These are phyloP conservation scores for Straminergon stramineum DNA, from an alignment of 225 moss, liverwort and hornwort species.

Conservation along the genomic window DNA sequence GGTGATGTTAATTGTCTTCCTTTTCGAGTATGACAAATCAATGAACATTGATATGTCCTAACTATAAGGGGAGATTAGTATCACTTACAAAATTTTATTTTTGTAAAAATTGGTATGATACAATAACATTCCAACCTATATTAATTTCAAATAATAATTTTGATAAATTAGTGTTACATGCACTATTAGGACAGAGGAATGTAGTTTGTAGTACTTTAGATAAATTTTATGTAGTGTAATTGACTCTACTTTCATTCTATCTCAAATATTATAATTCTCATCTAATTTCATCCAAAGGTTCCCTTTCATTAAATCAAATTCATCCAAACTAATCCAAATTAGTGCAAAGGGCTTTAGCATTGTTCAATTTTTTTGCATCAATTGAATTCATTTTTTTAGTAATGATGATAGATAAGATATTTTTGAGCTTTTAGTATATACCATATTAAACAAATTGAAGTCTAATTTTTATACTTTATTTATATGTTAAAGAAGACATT, in stretches of 20 bases:
- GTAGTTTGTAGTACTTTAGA: neutral
- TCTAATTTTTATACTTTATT: neutral
- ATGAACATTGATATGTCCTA: neutral
- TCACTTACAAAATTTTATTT: neutral
- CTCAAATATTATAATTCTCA: neutral
- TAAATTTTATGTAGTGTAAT: neutral
- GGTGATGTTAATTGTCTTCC: neutral
- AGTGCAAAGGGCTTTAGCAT: neutral
- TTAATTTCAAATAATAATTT: neutral
- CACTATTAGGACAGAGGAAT: neutral
- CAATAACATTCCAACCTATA: neutral
- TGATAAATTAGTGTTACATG: fast-evolving
- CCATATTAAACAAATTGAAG: neutral
- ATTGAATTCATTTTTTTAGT: neutral
- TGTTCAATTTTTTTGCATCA: neutral
- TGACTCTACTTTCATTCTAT: neutral
- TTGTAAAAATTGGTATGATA: neutral
- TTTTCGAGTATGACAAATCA: neutral
- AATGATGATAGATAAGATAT: neutral
- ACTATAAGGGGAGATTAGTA: fast-evolving
- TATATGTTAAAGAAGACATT: neutral
- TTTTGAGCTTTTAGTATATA: neutral
- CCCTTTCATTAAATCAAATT: neutral
- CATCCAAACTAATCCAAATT: neutral
- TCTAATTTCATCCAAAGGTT: neutral